Conservation (phyloP, 179 eudicot genomes). For the Beta corolliflora region DNA sequence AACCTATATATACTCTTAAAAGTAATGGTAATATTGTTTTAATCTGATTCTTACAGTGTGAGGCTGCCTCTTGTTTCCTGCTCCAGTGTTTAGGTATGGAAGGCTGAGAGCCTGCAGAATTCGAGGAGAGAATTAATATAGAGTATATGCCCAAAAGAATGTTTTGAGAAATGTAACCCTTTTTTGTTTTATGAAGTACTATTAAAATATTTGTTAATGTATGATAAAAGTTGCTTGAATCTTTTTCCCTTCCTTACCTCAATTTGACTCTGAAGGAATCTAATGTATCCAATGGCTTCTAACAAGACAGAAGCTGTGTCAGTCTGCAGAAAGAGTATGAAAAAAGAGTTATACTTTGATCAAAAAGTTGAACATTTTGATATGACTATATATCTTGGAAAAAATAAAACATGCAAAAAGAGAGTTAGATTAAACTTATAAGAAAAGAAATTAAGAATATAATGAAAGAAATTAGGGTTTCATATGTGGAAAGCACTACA, state of each 20-base stretch:
- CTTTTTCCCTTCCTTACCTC: slow-evolving; percentile 33
- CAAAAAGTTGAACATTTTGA: slow-evolving; percentile 5
- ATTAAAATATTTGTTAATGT: not conserved
- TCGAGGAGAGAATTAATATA: slow-evolving; percentile 4
- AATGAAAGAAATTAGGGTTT: not conserved
- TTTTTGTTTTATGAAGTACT: not conserved
- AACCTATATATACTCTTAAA: not conserved
- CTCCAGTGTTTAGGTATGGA: slow-evolving; percentile 76
- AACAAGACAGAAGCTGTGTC: slow-evolving; percentile 56
- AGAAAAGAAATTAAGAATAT: too few relatives aligned
- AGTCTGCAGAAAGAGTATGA: slow-evolving; percentile 40
- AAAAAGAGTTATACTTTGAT: slow-evolving; percentile 19
- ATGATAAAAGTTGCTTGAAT: not conserved
- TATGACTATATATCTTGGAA: not conserved
- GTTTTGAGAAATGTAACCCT: slow-evolving; percentile 22
- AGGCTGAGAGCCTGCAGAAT: slow-evolving; percentile 79
- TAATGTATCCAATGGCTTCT: slow-evolving; percentile 55
- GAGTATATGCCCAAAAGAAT: slow-evolving; percentile 25
- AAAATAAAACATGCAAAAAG: slow-evolving; percentile 17
- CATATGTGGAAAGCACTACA: slow-evolving; percentile 22
- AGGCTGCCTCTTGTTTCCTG: slow-evolving; percentile 61
- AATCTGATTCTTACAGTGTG: slow-evolving; percentile 52
- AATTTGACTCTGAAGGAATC: slow-evolving; percentile 55
- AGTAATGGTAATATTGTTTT: not conserved
- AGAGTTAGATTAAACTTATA: not conserved